phyloP scores from a whole-genome alignment of 805 yeast species.

The Kazachstania africana region DNA sequence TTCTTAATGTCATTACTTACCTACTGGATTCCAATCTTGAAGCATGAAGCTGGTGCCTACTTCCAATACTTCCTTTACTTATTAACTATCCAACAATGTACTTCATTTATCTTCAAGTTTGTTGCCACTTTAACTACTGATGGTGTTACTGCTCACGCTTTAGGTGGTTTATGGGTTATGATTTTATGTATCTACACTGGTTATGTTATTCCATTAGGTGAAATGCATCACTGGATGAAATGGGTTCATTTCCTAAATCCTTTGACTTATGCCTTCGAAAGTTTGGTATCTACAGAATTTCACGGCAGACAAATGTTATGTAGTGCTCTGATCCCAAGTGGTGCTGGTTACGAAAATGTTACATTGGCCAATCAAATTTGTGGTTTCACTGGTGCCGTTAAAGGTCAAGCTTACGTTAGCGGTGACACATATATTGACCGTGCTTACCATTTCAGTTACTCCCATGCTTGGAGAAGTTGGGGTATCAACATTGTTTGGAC shows the following conservation, averaged over 20 bases:
- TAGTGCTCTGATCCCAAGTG: conserved; percentile 38
- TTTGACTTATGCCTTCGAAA: conserved; percentile 37
- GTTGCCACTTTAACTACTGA: conserved; percentile 41
- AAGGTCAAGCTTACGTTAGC: conserved; percentile 33
- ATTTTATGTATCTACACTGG: conserved; percentile 48
- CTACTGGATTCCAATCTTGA: conserved; percentile 45
- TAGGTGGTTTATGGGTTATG: conserved; percentile 42
- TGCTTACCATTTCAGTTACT: conserved; percentile 30
- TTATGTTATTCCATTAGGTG: conserved; percentile 35
- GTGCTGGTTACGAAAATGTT: conserved; percentile 39
- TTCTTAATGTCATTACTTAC: conserved; percentile 34
- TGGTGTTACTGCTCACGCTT: conserved; percentile 44
- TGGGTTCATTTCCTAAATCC: conserved; percentile 44
- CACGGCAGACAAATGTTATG: conserved; percentile 42
- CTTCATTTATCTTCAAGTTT: conserved; percentile 41
- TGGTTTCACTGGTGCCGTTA: conserved; percentile 39
- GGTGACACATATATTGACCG: conserved; percentile 39
- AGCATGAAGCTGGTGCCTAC: conserved; percentile 42
- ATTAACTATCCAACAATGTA: conserved; percentile 38
- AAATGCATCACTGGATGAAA: conserved; percentile 52
- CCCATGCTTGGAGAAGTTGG: conserved; percentile 50
- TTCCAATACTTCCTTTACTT: conserved; percentile 38
- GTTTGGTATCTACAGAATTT: conserved; percentile 47
- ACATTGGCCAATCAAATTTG: conserved; percentile 35
- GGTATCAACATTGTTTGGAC: conserved; percentile 46